A percentile compares a stretch with the other conserved stretches of the same genome.
phyloP scores from a whole-genome alignment of 2,329 filamentous ascomycete species.

The Sporothrix mexicana region DNA sequence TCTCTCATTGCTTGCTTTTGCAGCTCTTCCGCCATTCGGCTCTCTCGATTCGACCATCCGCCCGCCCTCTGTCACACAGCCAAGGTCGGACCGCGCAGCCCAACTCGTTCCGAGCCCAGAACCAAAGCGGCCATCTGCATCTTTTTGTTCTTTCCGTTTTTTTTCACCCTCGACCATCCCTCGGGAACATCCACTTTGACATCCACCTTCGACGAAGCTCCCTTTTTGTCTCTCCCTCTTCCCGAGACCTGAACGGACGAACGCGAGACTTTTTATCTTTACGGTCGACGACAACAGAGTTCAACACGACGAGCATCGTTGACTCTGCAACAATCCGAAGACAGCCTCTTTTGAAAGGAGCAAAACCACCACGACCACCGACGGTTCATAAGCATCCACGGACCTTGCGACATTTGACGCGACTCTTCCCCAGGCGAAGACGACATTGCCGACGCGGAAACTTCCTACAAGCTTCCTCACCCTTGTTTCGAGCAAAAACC shows the following conservation, averaged over 20 bases:
- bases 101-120: not conserved
- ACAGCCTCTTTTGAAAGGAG: too few species aligned
- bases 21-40: too few species aligned
- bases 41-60: not conserved
- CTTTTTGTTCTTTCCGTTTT: not conserved
- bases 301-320: not conserved
- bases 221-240: not conserved
- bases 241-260: not conserved
- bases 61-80: conserved; percentile 3
- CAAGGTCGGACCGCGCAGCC: conserved; percentile 14
- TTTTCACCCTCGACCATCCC: conserved; percentile 4
- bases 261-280: not conserved
- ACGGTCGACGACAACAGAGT: not conserved
- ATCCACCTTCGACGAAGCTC: not conserved
- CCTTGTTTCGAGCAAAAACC: not conserved
- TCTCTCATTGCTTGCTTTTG: not conserved
- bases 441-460: conserved; percentile 3
- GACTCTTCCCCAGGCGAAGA: not conserved
- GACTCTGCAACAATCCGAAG: not conserved
- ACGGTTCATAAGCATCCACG: not conserved
- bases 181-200: not conserved
- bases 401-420: not conserved
- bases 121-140: not conserved
- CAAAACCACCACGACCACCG: not conserved
- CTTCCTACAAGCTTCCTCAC: not conserved